Conservation (phyloP, 176 grass and related monocot genomes). For the Oryza meridionalis region DNA sequence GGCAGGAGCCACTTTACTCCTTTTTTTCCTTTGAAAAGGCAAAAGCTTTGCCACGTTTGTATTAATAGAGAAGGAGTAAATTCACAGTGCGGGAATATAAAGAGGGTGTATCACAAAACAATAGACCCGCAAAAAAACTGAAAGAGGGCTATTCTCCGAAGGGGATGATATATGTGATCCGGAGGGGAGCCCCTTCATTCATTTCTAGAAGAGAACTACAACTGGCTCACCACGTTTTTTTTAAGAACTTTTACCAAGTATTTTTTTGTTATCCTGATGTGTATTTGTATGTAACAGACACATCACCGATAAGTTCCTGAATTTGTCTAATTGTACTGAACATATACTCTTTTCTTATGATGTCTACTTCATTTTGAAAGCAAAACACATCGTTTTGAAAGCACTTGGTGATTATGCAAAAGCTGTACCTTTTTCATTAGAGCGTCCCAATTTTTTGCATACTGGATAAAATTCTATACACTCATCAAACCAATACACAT, state of each 20-base stretch:
- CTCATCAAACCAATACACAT: conserved; percentile 32
- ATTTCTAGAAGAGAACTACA: not conserved
- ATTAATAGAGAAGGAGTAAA: no score
- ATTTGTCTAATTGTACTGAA: not conserved
- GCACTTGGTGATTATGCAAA: no score
- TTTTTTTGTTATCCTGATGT: not conserved
- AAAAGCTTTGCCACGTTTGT: no score
- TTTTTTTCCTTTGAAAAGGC: no score
- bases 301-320: not conserved
- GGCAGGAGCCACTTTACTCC: not conserved
- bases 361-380: not conserved
- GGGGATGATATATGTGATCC: no score
- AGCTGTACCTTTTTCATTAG: not conserved
- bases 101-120: no score
- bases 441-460: not conserved
- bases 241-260: not conserved
- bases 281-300: not conserved
- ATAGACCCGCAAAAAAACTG: no score
- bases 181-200: no score
- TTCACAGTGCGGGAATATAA: no score
- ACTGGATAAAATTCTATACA: conserved; percentile 17
- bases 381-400: no score
- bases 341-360: not conserved
- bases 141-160: no score
- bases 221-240: not conserved